A percentile compares a stretch with the other conserved stretches of the same genome.
These are phyloP conservation scores for Flaveria robusta DNA, from an alignment of 129 eudicot species.

Conservation along the genomic window DNA sequence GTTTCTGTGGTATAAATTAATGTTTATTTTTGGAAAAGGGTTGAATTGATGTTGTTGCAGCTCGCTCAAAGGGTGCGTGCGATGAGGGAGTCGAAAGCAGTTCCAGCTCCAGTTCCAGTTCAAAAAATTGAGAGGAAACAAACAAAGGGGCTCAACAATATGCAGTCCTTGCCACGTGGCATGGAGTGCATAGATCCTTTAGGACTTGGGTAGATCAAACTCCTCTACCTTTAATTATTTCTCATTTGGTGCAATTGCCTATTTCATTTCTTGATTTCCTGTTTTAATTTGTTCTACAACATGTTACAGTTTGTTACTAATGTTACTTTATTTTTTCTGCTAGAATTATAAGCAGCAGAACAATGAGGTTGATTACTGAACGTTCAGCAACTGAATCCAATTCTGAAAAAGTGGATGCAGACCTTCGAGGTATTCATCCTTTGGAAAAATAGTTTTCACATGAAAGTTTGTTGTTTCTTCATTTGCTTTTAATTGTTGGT, in stretches of 20 bases:
- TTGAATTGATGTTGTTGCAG: slow-evolving; percentile 40
- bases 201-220: slow-evolving; percentile 69
- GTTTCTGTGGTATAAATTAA: neutral
- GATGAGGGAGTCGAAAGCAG: slow-evolving; percentile 83
- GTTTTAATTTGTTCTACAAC: slow-evolving; percentile 7
- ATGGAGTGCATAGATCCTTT: slow-evolving; percentile 93
- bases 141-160: slow-evolving; percentile 57
- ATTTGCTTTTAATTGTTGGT: neutral
- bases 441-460: neutral
- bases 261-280: neutral
- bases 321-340: slow-evolving; percentile 6
- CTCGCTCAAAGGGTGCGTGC: slow-evolving; percentile 90
- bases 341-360: slow-evolving; percentile 84
- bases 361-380: slow-evolving; percentile 70
- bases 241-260: neutral
- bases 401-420: slow-evolving; percentile 58
- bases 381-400: slow-evolving; percentile 51
- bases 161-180: slow-evolving; percentile 90
- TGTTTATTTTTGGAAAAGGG: slow-evolving; percentile 4
- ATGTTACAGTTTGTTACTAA: slow-evolving; percentile 31
- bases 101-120: slow-evolving; percentile 37
- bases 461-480: neutral
- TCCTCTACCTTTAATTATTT: slow-evolving; percentile 3
- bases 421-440: slow-evolving; percentile 61
- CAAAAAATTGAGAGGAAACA: slow-evolving; percentile 57